These are phyloP conservation scores for Gossypium raimondii DNA, from an alignment of 345 rosid species.

Conservation along the genomic window DNA sequence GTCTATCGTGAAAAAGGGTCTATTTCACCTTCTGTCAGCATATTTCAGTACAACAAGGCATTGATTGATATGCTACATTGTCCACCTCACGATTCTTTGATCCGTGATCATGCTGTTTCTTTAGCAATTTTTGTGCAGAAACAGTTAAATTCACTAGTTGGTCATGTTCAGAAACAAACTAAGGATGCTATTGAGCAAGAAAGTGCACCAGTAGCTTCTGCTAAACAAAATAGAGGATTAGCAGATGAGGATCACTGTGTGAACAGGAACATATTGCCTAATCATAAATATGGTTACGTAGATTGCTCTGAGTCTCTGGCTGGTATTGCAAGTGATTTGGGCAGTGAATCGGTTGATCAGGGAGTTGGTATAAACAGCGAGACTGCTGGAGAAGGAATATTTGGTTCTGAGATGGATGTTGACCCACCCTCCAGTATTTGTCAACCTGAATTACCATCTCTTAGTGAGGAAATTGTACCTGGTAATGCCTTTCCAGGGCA, in stretches of 20 bases:
- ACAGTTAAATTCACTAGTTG: constrained; percentile 40
- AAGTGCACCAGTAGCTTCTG: constrained; percentile 13
- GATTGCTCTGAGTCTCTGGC: constrained; percentile 10
- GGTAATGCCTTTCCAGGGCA: constrained; percentile 19
- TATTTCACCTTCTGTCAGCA: constrained; percentile 45
- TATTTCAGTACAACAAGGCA: constrained; percentile 56
- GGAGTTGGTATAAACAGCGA: not conserved
- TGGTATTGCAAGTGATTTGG: constrained; percentile 20
- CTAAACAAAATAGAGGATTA: constrained; percentile 21
- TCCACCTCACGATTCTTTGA: constrained; percentile 65
- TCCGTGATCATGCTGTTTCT: constrained; percentile 78
- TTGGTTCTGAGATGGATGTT: constrained; percentile 22
- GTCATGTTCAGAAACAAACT: constrained; percentile 25
- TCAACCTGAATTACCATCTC: constrained; percentile 13
- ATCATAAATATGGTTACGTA: constrained; percentile 15
- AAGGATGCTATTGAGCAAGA: constrained; percentile 17
- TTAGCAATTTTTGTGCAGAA: constrained; percentile 53
- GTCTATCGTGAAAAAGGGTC: constrained; percentile 35
- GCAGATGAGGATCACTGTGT: constrained; percentile 8
- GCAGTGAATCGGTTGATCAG: constrained; percentile 12
- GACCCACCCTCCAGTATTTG: constrained; percentile 17
- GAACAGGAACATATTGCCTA: constrained; percentile 8
- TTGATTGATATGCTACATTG: constrained; percentile 54
- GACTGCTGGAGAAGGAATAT: constrained; percentile 22
- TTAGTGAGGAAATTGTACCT: constrained; percentile 20